These are phyloP conservation scores for Echinochloa phyllopogon DNA, from an alignment of 176 grass and related monocot genomes.

Conservation along the genomic window DNA sequence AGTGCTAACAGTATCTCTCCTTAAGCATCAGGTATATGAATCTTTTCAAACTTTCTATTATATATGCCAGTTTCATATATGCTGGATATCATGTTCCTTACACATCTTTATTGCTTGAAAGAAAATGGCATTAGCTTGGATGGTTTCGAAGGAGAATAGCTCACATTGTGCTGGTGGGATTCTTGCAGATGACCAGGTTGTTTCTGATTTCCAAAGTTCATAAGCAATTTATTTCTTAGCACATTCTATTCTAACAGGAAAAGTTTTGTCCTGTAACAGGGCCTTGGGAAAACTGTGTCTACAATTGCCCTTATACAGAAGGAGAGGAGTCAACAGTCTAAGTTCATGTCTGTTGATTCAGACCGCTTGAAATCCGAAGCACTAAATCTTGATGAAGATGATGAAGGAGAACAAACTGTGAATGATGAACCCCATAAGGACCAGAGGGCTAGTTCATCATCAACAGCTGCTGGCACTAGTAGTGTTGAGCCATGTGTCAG, in stretches of 20 bases:
- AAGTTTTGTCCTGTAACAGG: slow-evolving; percentile 64
- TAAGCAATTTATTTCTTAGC: slow-evolving; percentile 5
- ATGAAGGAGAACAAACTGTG: slow-evolving; percentile 46
- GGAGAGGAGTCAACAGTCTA: slow-evolving; percentile 78
- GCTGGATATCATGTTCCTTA: slow-evolving; percentile 31
- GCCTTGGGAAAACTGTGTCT: slow-evolving; percentile 96
- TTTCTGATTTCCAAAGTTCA: slow-evolving; percentile 32
- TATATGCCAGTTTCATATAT: slow-evolving; percentile 32
- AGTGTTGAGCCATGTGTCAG: slow-evolving; percentile 17
- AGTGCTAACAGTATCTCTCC: slow-evolving; percentile 81
- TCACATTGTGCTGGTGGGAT: slow-evolving; percentile 92
- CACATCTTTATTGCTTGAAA: slow-evolving; percentile 52
- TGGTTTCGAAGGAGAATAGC: slow-evolving; percentile 96
- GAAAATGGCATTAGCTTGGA: slow-evolving; percentile 99
- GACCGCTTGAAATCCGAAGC: slow-evolving; percentile 79
- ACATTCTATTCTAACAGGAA: slow-evolving; percentile 41
- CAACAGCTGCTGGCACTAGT: slow-evolving; percentile 29
- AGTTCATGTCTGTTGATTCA: slow-evolving; percentile 79
- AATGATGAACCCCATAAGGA: slow-evolving; percentile 44
- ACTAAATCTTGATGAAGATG: slow-evolving; percentile 89
- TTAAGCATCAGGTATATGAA: slow-evolving; percentile 85
- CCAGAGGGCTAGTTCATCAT: slow-evolving; percentile 33
- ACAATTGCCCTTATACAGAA: slow-evolving; percentile 96
- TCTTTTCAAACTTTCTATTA: slow-evolving; percentile 5
- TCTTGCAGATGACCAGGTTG: slow-evolving; percentile 99